Evolutionary conservation across 306 rosid species (phyloP), one percentile per base, ranked within the genome.

Genomic region (Corylus avellana): DNA sequence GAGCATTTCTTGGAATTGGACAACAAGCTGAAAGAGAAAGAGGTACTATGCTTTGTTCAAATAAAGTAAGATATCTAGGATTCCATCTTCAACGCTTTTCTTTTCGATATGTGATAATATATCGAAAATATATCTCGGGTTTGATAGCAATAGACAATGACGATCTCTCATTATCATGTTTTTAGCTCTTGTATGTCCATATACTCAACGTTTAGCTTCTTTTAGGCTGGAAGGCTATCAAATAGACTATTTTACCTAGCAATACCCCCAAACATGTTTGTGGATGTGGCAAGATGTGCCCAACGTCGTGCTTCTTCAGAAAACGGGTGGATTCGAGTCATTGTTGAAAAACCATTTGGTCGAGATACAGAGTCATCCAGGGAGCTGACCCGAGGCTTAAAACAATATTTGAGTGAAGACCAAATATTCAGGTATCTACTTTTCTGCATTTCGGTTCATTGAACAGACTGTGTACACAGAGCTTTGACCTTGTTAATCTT

Each of bases 281-380:
- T 93, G 77, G 97, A 95, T 75, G 98, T 77, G 72, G 99, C 90
- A 74, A 89, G 83, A 85, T 89, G 92, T 62, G 96, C 97, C 68
- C 89, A 93, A 78, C 91, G 80, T 22, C 84, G 83, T 72, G 97
- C 97, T 76, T 93, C 98, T 83, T 92, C 98, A 39, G 82, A 50
- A 77, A 87, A 77, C 72, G 98, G 99, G 70, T 95, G 99, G 99
- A 95, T 98, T 13, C 89, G 99, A 84, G 91, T 95, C 70, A 91
- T 95, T 86, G 93, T 92, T 7, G 99, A 95, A 82, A 95, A 95
- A 88, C 99, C 99, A 61, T 95, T 95, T 82, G 99, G 99, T 13
- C 94, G 92, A 32, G 96, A 95, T 77, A 86, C 87, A 2, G 92
- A 91, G 75, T 90, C 99, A 62, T 95, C 98, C 50, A 85, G 91